Conservation (phyloP, 2,329 filamentous ascomycete genomes). For the Fusarium compactum region DNA sequence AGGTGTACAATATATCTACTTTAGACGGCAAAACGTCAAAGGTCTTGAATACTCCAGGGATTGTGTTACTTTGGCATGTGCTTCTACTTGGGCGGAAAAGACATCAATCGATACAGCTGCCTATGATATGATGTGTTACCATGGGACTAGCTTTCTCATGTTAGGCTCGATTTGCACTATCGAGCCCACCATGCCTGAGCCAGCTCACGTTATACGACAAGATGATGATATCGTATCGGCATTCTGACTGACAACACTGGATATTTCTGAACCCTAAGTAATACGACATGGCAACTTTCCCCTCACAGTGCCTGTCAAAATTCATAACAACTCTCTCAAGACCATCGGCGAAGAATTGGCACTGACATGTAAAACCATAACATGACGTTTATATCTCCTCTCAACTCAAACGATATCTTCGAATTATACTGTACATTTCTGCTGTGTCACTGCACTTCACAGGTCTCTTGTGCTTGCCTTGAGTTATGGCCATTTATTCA, state of each 20-base stretch:
- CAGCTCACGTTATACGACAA: neutral
- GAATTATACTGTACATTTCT: neutral
- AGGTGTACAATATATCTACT: conserved; percentile 66
- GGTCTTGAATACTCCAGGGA: conserved; percentile 27
- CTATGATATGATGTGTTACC: conserved; percentile 14
- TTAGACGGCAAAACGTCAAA: conserved; percentile 57
- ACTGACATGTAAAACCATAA: neutral
- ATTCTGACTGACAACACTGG: neutral
- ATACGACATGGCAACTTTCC: neutral
- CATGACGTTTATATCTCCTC: neutral
- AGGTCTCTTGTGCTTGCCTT: neutral
- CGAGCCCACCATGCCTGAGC: neutral
- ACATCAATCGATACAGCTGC: neutral
- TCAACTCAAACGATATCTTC: neutral
- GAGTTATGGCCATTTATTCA: neutral
- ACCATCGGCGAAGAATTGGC: neutral
- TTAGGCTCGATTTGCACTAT: neutral
- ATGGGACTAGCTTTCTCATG: neutral
- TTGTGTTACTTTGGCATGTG: conserved; percentile 17
- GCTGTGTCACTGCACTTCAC: neutral
- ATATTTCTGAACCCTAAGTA: neutral
- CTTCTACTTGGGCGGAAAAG: conserved; percentile 5
- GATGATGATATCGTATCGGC: neutral
- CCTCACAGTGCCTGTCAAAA: neutral
- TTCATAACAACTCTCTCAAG: neutral